Base-by-base conservation (phyloP, 495 filamentous ascomycete genomes). In the Penicillium macrosclerotiorum region DNA sequence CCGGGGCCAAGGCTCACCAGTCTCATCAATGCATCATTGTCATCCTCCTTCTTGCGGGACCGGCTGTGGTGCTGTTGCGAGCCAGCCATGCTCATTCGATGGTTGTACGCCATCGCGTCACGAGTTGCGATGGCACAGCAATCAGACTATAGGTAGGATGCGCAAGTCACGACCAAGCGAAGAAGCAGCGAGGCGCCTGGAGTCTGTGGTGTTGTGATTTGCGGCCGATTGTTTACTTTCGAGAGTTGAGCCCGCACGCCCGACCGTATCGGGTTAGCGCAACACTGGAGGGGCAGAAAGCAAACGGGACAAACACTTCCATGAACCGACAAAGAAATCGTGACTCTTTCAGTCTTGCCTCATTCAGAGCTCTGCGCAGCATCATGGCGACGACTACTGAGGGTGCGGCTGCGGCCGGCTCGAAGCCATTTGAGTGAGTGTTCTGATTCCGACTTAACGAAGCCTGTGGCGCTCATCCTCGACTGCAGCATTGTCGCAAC, bases 11-110 rank as follows among this genome's bases (percentile, higher is more conserved):
- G 47, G 62, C 73, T 59, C 62, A 88, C 85, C 65, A 96, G 73
- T 49, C 84, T 84, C 89, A 96, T 94, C 69, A 93, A 84, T 17
- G 88, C 85, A 72, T 94, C 90, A 51, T 80, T 82, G 16, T 86
- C 83, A 47, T 92, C 88, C 49, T 88, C 85, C 61, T 89, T 86
- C 68, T 87, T 86, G 63, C 81, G 85, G 55, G 74, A 69, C 44
- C 77, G 63, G 48, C 72, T 76, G 37, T 81, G 73, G 29, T 85
- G 77, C 57, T 84, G 81, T 65, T 82, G 79, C 47, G 70, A 59
- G 57, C 45, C 49, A 46, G 38, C 68, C 62, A 53, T 70, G 69
- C 88, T 93, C 83, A 89, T 90, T 62, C 90, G 82, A 49, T 79
- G 71, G 52, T 89, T 89, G 73, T 83, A 91, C 12, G 69, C 54